Base-by-base conservation (phyloP, 75 land plant species). In the Adiantum capillusveneris region DNA sequence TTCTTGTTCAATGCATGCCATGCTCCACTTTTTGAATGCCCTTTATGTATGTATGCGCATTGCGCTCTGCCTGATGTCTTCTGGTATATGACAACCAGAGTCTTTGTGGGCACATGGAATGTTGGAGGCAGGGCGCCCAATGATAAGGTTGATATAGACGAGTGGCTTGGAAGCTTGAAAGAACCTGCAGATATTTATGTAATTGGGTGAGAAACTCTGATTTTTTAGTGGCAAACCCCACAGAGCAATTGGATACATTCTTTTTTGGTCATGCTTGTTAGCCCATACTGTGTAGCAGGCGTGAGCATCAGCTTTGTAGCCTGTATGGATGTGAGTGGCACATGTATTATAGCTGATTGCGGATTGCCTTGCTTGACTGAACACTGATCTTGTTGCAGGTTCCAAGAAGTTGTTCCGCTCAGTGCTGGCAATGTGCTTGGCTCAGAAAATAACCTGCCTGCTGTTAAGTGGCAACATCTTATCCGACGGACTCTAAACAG, bases 81-180 rank as follows among this genome's bases (percentile, higher is more conserved):
- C n/a, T n/a, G n/a, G n/a, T n/a, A n/a, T n/a, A 16, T 16, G 17
- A 19, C 25, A 49, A 18, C 9, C 57, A 92, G 97, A 58, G 64
- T 85, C 42, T 85, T 86, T 70, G 91, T 75, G 6, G 80, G 80
- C 26, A 90, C 96, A 37, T 94, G 98, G 98, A 94, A 94, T 73
- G 98, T 90, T 16, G 98, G 87, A 44, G 98, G 98, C 0, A 81
- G 84, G 58, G 30, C 84, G 36, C 98, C 98, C 13, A 46, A 65
- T 21, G 70, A 34, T 20, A 76, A 63, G 41, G 59, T 94, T 48
- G 76, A 94, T 55, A 65, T 94, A 27, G 79, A 83, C 16, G 81
- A 86, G 53, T 79, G 87, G 67, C 75, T 94, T 19, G 76, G 69
- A 17, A 53, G 28, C 28, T 71, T 56, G 24, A 64, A 74, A 21